Evolutionary conservation across 352 stramenopile species (phyloP), one percentile per base, ranked within the genome.

Genomic region (Stephanocyclus meneghinianus): DNA sequence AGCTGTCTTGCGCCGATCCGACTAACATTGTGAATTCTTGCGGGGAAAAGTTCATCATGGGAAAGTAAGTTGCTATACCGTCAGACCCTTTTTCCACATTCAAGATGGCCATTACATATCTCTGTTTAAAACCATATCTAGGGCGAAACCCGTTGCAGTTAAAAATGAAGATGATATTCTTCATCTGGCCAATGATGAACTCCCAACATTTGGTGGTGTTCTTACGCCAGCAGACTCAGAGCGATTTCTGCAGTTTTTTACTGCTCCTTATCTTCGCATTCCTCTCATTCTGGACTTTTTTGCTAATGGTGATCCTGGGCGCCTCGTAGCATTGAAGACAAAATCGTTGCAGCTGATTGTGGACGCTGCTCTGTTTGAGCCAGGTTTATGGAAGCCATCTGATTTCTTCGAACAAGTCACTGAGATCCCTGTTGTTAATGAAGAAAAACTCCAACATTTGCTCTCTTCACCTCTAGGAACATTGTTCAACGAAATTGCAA

Each of bases 201-300:
- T 99, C 40, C 97, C 97, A 4, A 98, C 96, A 0, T 99, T 99
- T 83, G 95, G 96, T 55, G 93, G 96, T 53, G 96, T 97, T 26
- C 87, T 99, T n/a, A 96, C 94, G 11, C 92, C 95, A 21, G 95
- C 98, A 65, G 97, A 99, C 77, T 97, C 95, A 0, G 97, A 99
- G 86, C 96, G 98, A 10, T 95, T 99, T 66, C 94, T 99, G 71
- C 97, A 97, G 79, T 99, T 99, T 83, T 92, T 99, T 65, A 99
- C 97, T 4, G 97, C 98, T 8, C 97, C 97, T 35, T 99, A 99
- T 78, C 95, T 98, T 35, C 85, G 97, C 21, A 99, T 99, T 76
- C 97, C 97, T 40, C 91, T 99, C 4, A 93, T 99, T 35, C 83
- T 98, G 8, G 95, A 97, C 53, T 99, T 99, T 73, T 99, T 99